phyloP scores from a whole-genome alignment of 345 rosid species.

The Brassica rapa region DNA sequence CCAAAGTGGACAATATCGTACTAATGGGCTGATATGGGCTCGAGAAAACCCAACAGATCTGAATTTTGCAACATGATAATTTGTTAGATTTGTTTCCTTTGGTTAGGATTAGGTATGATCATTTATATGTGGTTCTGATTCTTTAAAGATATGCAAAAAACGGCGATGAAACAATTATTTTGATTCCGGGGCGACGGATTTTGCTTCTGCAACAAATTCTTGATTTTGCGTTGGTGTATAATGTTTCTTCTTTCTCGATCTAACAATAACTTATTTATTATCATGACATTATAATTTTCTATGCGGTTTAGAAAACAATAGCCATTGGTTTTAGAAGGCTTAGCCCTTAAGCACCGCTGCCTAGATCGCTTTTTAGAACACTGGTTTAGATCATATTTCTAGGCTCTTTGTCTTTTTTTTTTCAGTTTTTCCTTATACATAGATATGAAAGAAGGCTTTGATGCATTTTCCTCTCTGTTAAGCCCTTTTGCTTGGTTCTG shows the following conservation, averaged over 20 bases:
- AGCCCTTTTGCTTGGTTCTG: slow-evolving; percentile 21
- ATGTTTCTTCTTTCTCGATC: background rate
- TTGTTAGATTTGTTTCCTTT: background rate
- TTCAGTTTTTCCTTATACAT: background rate
- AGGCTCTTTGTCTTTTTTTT: background rate
- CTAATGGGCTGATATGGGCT: background rate
- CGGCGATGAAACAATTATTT: background rate
- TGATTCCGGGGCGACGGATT: slow-evolving; percentile 4
- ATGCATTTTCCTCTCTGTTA: slow-evolving; percentile 6
- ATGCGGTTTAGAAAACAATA: background rate
- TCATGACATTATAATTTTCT: too few relatives aligned
- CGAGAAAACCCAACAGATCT: background rate
- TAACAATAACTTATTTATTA: background rate
- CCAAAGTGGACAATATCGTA: background rate
- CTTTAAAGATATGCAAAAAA: background rate
- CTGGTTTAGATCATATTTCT: background rate
- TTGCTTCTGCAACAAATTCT: background rate
- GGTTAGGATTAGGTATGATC: background rate
- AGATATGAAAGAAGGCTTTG: background rate
- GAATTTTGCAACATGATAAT: background rate
- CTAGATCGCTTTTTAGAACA: too few relatives aligned
- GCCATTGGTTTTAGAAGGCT: background rate
- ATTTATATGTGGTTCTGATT: background rate
- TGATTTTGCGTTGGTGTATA: background rate
- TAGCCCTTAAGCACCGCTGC: too few relatives aligned